phyloP scores from a whole-genome alignment of 2,329 filamentous ascomycete species.

The Neocucurbitaria cava region DNA sequence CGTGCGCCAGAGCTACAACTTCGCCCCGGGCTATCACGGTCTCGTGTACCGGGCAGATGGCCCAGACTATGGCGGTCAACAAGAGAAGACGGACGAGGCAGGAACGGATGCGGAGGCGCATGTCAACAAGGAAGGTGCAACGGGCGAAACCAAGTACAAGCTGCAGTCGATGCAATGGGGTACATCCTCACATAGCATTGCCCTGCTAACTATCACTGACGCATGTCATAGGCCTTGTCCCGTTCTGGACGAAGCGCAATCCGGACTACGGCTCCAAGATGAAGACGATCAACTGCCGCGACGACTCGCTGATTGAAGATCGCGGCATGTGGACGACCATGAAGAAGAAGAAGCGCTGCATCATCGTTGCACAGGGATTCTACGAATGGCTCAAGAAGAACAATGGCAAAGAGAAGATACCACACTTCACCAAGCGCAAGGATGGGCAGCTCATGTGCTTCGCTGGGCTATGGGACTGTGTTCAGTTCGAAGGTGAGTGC shows the following conservation, averaged over 20 bases:
- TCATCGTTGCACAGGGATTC: slow-evolving; percentile 90
- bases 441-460: slow-evolving; percentile 88
- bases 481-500: slow-evolving; percentile 73
- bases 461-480: slow-evolving; percentile 91
- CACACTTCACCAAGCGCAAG: slow-evolving; percentile 81
- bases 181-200: slow-evolving; percentile 22
- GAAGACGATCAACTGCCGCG: slow-evolving; percentile 94
- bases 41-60: slow-evolving; percentile 83
- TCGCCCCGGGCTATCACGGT: slow-evolving; percentile 86
- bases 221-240: slow-evolving; percentile 67
- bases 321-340: slow-evolving; percentile 91
- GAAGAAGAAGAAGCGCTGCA: slow-evolving; percentile 87
- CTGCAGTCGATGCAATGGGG: slow-evolving; percentile 96
- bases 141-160: slow-evolving; percentile 69
- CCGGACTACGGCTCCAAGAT: slow-evolving; percentile 79
- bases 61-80: slow-evolving; percentile 62
- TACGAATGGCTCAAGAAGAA: slow-evolving; percentile 93
- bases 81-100: slow-evolving; percentile 10
- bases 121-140: slow-evolving; percentile 14
- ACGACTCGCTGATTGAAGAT: slow-evolving; percentile 78
- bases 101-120: background rate
- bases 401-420: slow-evolving; percentile 77
- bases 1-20: slow-evolving; percentile 83
- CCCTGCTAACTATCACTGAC: slow-evolving; percentile 18
- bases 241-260: slow-evolving; percentile 88